Conservation (phyloP, 2,329 filamentous ascomycete genomes). For the Cladosporium sp. region DNA sequence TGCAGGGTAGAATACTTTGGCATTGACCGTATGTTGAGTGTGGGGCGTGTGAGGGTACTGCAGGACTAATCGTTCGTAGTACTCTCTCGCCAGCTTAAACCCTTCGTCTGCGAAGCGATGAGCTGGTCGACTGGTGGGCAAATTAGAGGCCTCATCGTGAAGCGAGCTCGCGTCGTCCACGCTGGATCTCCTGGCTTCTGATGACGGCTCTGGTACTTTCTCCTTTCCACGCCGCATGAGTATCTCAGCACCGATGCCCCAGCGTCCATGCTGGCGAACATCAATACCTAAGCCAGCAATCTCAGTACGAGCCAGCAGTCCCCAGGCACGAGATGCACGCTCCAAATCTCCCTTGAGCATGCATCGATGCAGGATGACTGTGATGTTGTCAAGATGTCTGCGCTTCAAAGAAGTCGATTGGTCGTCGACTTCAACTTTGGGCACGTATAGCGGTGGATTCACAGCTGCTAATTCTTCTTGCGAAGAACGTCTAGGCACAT, state of each 20-base stretch:
- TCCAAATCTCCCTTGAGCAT: conserved; percentile 69
- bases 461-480: conserved; percentile 44
- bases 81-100: conserved; percentile 61
- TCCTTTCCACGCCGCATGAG: conserved; percentile 58
- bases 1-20: conserved; percentile 77
- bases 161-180: not conserved
- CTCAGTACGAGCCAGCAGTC: conserved; percentile 66
- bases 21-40: conserved; percentile 60
- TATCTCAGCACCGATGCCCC: conserved; percentile 84
- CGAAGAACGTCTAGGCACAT: conserved; percentile 28
- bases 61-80: conserved; percentile 76
- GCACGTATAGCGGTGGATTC: conserved; percentile 44
- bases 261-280: conserved; percentile 67
- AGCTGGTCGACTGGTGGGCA: conserved; percentile 18
- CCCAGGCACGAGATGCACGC: conserved; percentile 73
- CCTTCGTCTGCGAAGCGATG: conserved; percentile 39
- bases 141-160: not conserved
- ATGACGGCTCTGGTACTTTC: not conserved
- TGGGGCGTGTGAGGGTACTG: conserved; percentile 70
- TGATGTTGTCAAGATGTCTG: conserved; percentile 66
- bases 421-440: conserved; percentile 25
- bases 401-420: conserved; percentile 41
- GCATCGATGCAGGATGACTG: conserved; percentile 69
- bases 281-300: conserved; percentile 62
- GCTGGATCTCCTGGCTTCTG: not conserved